phyloP scores from a whole-genome alignment of 805 yeast genomes.

The Clavispora asparagi region DNA sequence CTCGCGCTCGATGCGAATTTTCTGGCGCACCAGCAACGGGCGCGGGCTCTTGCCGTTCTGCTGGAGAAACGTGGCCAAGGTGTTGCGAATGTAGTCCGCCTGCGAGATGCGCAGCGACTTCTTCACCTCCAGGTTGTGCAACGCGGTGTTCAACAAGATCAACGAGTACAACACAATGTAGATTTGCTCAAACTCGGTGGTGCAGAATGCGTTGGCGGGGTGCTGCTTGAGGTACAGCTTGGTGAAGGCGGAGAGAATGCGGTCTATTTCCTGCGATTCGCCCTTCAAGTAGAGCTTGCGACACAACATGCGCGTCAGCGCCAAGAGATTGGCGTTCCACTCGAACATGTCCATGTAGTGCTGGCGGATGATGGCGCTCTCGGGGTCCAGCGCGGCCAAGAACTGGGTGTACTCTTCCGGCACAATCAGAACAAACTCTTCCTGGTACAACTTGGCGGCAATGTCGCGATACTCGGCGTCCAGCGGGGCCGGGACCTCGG shows the following conservation, averaged over 20 bases:
- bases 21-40: conserved; percentile 31
- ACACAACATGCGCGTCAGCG: conserved; percentile 57
- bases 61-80: conserved; percentile 37
- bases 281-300: conserved; percentile 68
- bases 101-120: conserved; percentile 36
- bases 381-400: conserved; percentile 43
- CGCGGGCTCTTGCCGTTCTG: conserved; percentile 26
- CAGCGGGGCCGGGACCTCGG: not conserved
- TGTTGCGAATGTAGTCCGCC: conserved; percentile 37
- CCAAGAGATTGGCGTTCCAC: conserved; percentile 48
- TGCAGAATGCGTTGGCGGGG: conserved; percentile 45
- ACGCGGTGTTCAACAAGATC: conserved; percentile 69
- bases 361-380: conserved; percentile 34
- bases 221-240: conserved; percentile 53
- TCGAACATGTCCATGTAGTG: conserved; percentile 44
- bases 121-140: conserved; percentile 50
- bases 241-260: conserved; percentile 65
- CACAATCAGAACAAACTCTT: conserved; percentile 37
- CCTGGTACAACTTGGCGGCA: conserved; percentile 32
- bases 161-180: conserved; percentile 70
- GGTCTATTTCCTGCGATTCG: conserved; percentile 77
- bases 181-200: conserved; percentile 47
- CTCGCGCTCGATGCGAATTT: conserved; percentile 41
- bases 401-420: conserved; percentile 43
- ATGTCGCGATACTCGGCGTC: conserved; percentile 24